Base-by-base conservation (phyloP, 257 asterid species). In the Plantago elongata region DNA sequence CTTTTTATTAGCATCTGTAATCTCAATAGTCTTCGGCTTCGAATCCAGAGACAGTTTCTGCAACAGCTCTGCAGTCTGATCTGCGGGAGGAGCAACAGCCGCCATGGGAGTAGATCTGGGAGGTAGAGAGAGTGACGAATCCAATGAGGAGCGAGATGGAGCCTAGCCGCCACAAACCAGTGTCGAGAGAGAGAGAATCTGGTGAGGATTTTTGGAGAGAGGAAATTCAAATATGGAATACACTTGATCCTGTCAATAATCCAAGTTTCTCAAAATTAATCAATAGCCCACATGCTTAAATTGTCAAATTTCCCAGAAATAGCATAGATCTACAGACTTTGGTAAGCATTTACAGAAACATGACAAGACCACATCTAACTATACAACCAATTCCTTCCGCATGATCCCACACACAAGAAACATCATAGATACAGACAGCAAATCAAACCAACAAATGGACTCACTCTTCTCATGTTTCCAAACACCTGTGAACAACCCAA, bases 401-500 rank as follows among this genome's bases (percentile, higher is more conserved):
- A n/a, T n/a, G n/a, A n/a, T n/a, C n/a, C n/a, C n/a, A n/a, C n/a
- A n/a, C n/a, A n/a, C n/a, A n/a, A n/a, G n/a, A n/a, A n/a, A n/a
- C n/a, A n/a, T n/a, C n/a, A n/a, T n/a, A n/a, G n/a, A n/a, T n/a
- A n/a, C n/a, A n/a, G n/a, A n/a, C n/a, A n/a, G n/a, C n/a, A n/a
- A n/a, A n/a, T n/a, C n/a, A n/a, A n/a, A n/a, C n/a, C n/a, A n/a
- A n/a, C n/a, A n/a, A n/a, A n/a, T n/a, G n/a, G n/a, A n/a, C 63
- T 84, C 93, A 40, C 99, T 89, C 88, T 89, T 89, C 13, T 56
- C 77, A 67, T 82, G 97, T 64, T 92, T 92, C 99, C 99, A 92
- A 54, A 77, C 91, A 55, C 99, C 99, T 92, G 67, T 30, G 11
- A 45, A 34, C 10, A 54, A 12, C 48, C 54, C 43, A 63, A 13